Conservation (phyloP, 1,284 basidiomycete genomes). For the Rhodotorula sp. region DNA sequence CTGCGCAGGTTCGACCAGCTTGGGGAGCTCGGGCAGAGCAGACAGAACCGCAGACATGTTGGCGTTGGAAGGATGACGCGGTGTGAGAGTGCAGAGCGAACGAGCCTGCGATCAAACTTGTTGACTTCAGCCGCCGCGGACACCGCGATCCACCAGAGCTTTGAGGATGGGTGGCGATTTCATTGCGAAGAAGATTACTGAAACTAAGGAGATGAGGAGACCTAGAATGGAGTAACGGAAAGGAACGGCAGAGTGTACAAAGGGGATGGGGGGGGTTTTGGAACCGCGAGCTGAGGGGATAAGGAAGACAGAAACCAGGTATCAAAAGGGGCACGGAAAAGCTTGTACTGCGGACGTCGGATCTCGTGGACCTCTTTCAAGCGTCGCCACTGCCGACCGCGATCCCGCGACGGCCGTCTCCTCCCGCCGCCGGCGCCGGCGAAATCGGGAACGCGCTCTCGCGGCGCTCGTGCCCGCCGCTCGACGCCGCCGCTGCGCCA, state of each 20-base stretch:
- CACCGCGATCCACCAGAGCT: too few species aligned
- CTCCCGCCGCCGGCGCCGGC: background rate
- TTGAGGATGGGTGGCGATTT: too few species aligned
- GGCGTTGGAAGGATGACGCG: background rate
- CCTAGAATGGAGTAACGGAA: background rate
- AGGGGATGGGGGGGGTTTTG: too few species aligned
- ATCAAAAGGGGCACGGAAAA: background rate
- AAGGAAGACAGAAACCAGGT: background rate
- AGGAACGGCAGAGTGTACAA: background rate
- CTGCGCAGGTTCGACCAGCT: conserved; percentile 23
- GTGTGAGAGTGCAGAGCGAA: too few species aligned
- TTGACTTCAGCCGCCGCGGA: too few species aligned
- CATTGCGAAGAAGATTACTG: too few species aligned
- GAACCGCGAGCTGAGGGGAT: background rate
- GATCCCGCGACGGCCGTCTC: conserved; percentile 10
- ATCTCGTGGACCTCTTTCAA: background rate
- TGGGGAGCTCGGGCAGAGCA: conserved; percentile 21
- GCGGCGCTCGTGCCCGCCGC: conserved; percentile 21
- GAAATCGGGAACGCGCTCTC: conserved; percentile 16
- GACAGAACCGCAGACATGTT: conserved; percentile 24
- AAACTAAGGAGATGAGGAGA: background rate
- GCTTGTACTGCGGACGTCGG: background rate
- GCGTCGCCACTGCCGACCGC: conserved; percentile 14
- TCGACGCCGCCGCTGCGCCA: background rate
- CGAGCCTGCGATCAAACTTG: too few species aligned